Percentiles rank a stretch among this genome's conserved stretches.
Conservation (phyloP, 2,329 filamentous ascomycete genomes). For the Diaporthe sp. region DNA sequence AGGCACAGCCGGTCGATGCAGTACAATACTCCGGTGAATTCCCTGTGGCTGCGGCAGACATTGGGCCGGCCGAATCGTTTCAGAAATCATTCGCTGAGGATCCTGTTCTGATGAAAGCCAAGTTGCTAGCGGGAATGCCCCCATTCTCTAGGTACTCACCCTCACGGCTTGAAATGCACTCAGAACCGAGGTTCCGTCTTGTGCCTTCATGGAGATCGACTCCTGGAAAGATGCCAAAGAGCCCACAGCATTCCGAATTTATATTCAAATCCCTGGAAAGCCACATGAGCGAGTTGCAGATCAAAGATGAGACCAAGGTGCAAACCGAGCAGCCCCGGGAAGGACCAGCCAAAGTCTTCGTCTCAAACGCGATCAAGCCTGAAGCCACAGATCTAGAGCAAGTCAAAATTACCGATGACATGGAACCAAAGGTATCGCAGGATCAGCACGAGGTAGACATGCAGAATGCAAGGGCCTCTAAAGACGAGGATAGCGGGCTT, state of each 20-base stretch:
- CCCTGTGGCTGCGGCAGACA: neutral
- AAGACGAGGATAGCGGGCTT: neutral
- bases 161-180: neutral
- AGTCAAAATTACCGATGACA: too few species aligned
- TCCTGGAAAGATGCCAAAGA: neutral
- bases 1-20: neutral
- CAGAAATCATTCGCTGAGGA: neutral
- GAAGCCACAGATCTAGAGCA: neutral
- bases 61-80: slow-evolving; percentile 19
- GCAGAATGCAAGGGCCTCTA: neutral
- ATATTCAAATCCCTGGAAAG: neutral
- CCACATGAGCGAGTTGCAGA: slow-evolving; percentile 8
- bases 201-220: neutral
- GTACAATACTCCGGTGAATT: neutral
- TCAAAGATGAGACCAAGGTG: neutral
- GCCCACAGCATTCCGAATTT: neutral
- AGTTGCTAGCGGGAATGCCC: neutral
- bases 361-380: neutral
- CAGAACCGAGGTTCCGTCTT: slow-evolving; percentile 19
- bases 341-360: neutral
- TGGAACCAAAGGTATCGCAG: neutral
- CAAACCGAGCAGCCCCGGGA: neutral
- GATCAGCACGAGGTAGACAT: neutral
- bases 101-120: slow-evolving; percentile 22
- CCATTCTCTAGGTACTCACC: neutral